Conservation (phyloP, 805 yeast species). For the Kluyveromyces lactis region DNA sequence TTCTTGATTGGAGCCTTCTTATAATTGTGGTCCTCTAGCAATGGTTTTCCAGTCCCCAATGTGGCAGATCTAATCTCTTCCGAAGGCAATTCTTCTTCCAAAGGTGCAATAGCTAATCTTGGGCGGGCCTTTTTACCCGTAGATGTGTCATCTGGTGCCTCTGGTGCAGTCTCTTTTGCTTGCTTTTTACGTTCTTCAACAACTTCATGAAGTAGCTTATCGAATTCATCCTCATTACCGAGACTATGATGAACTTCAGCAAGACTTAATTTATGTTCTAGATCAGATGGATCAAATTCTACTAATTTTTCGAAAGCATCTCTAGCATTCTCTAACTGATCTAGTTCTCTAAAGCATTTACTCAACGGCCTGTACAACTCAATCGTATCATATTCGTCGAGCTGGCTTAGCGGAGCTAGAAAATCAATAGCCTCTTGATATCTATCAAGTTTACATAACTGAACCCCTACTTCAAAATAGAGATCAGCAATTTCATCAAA, state of each 20-base stretch:
- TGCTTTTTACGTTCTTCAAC: slow-evolving; percentile 31
- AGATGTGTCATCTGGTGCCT: background rate
- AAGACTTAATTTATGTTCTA: slow-evolving; percentile 67
- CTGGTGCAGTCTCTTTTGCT: slow-evolving; percentile 13
- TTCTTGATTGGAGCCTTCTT: slow-evolving; percentile 20
- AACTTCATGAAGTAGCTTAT: slow-evolving; percentile 46
- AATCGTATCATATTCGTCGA: slow-evolving; percentile 43
- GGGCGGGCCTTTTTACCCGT: background rate
- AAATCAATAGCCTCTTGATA: slow-evolving; percentile 71
- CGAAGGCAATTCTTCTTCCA: slow-evolving; percentile 7
- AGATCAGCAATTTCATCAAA: slow-evolving; percentile 63
- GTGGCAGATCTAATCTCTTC: slow-evolving; percentile 12
- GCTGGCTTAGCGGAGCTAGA: slow-evolving; percentile 46
- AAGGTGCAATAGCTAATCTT: slow-evolving; percentile 5
- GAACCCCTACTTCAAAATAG: slow-evolving; percentile 66
- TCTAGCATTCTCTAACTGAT: slow-evolving; percentile 58
- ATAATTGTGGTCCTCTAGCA: slow-evolving; percentile 26
- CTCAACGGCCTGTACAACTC: slow-evolving; percentile 52
- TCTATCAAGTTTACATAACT: slow-evolving; percentile 58
- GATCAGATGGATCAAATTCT: slow-evolving; percentile 48
- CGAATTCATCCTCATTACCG: slow-evolving; percentile 52
- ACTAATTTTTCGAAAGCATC: slow-evolving; percentile 48
- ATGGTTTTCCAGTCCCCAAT: slow-evolving; percentile 20
- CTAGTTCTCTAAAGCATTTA: slow-evolving; percentile 67
- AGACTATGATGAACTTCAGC: slow-evolving; percentile 74